phyloP scores from a whole-genome alignment of 1,284 basidiomycete species.

The Cerrena zonata region DNA sequence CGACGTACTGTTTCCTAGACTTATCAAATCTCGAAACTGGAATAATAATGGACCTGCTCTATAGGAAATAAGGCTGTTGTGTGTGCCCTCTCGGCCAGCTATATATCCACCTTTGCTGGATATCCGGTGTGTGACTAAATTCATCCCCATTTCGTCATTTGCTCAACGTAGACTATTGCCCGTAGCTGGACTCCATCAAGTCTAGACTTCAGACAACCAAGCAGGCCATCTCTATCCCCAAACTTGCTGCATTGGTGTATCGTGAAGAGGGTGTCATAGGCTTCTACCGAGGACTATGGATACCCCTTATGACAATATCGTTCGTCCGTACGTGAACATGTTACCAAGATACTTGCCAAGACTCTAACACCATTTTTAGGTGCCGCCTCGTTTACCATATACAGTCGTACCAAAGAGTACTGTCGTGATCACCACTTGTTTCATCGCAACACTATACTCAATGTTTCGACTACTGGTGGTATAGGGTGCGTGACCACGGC shows the following conservation, averaged over 20 bases:
- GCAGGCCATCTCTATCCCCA: conserved; percentile 67
- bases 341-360: not conserved
- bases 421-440: conserved; percentile 62
- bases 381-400: conserved; percentile 89
- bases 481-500: conserved; percentile 35
- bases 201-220: conserved; percentile 85
- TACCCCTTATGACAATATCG: conserved; percentile 93
- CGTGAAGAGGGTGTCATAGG: conserved; percentile 88
- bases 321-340: conserved; percentile 81
- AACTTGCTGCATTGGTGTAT: conserved; percentile 70
- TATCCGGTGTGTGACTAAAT: conserved; percentile 56
- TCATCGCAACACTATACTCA: conserved; percentile 51
- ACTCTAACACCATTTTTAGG: conserved; percentile 36
- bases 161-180: not conserved
- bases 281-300: conserved; percentile 86
- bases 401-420: conserved; percentile 81
- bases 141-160: not conserved
- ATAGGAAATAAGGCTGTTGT: conserved; percentile 76
- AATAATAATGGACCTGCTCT: conserved; percentile 10
- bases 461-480: conserved; percentile 72
- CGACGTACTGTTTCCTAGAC: conserved; percentile 42
- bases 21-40: conserved; percentile 10
- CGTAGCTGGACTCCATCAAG: conserved; percentile 82
- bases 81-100: conserved; percentile 76
- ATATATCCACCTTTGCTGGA: conserved; percentile 76